Evolutionary conservation across 2,329 filamentous ascomycete species (phyloP).

Genomic region (Trichophyton schoenleinii): DNA sequence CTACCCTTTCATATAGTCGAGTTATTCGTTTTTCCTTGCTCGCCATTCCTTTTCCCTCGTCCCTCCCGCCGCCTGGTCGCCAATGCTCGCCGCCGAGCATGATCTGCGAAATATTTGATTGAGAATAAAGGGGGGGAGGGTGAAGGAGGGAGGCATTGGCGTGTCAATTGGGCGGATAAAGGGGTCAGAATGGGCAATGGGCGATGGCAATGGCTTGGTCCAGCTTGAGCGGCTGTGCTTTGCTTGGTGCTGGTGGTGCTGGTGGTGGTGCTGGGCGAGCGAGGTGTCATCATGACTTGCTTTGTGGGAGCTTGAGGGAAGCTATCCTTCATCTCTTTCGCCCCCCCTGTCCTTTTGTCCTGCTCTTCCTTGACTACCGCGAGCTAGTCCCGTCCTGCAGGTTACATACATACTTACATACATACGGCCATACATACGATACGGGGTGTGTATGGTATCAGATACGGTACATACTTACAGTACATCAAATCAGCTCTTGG

Average conservation of each 20-base stretch:
- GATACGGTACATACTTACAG: too few species aligned
- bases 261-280: neutral
- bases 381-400: constrained; percentile 3
- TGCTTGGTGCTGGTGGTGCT: too few species aligned
- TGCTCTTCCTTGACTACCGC: neutral
- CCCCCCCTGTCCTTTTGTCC: neutral
- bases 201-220: neutral
- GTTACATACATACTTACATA: neutral
- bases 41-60: neutral
- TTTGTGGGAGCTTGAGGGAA: neutral
- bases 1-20: too few species aligned
- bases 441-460: neutral
- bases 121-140: neutral
- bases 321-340: neutral
- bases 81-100: neutral
- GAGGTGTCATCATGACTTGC: neutral
- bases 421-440: neutral
- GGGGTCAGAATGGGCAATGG: neutral
- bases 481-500: neutral
- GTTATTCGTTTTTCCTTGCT: too few species aligned
- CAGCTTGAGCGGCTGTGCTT: neutral
- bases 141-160: neutral
- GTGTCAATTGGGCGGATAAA: neutral
- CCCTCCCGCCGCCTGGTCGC: neutral
- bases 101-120: neutral